These are phyloP conservation scores for Colletotrichum sp. DNA, from an alignment of 2,329 filamentous ascomycete genomes.

Conservation along the genomic window DNA sequence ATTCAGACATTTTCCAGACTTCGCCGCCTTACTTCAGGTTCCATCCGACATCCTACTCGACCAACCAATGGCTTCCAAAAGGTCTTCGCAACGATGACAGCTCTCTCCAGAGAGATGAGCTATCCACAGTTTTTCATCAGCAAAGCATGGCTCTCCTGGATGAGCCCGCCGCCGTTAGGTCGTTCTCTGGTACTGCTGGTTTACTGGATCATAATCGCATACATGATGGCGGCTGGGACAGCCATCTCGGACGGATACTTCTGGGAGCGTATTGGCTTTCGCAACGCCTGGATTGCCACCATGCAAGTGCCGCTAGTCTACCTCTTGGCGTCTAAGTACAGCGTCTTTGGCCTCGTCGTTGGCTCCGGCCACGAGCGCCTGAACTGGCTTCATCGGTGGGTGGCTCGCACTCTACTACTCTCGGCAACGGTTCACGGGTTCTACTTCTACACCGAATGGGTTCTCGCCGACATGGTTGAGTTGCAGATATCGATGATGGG, in stretches of 20 bases:
- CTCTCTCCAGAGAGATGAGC: conserved; percentile 58
- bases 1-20: background rate
- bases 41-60: background rate
- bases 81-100: conserved; percentile 52
- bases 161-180: conserved; percentile 62
- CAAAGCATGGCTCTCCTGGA: conserved; percentile 53
- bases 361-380: conserved; percentile 72
- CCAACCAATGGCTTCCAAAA: background rate
- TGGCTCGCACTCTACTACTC: conserved; percentile 70
- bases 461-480: conserved; percentile 61
- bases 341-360: conserved; percentile 63
- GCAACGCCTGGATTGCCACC: conserved; percentile 70
- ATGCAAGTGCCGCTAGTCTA: conserved; percentile 70
- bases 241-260: conserved; percentile 58
- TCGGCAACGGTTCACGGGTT: conserved; percentile 73
- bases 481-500: conserved; percentile 63
- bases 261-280: conserved; percentile 70
- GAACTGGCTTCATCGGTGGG: conserved; percentile 78
- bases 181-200: conserved; percentile 55
- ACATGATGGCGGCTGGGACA: conserved; percentile 58
- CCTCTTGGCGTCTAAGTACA: conserved; percentile 65
- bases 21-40: background rate
- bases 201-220: conserved; percentile 65
- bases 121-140: conserved; percentile 59
- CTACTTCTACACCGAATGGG: conserved; percentile 72